phyloP scores from a whole-genome alignment of 139 green algal genomes.

The Haematococcus sp. region DNA sequence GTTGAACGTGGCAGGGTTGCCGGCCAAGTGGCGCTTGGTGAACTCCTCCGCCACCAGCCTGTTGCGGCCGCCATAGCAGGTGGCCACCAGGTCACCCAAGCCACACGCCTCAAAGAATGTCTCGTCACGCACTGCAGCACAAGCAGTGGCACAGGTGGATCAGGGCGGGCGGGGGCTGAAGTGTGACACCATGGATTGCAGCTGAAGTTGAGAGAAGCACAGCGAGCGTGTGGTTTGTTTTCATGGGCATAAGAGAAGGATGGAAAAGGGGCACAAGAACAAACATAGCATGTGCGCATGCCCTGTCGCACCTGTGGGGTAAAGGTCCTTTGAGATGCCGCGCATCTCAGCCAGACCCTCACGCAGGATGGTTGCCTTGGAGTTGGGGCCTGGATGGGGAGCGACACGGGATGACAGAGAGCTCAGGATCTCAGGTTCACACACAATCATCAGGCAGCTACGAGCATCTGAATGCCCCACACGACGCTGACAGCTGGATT shows the following conservation, averaged over 20 bases:
- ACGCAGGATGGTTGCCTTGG: conserved; percentile 67
- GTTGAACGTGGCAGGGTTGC: conserved; percentile 30
- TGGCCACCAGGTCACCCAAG: conserved; percentile 73
- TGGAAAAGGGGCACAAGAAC: too few species aligned
- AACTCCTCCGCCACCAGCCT: conserved; percentile 57
- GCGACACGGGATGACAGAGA: background rate
- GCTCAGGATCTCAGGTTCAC: background rate
- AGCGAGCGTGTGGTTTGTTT: too few species aligned
- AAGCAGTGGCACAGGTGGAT: too few species aligned
- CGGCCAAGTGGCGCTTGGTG: conserved; percentile 24
- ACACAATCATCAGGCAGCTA: background rate
- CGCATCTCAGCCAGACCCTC: conserved; percentile 69
- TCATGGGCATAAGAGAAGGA: too few species aligned
- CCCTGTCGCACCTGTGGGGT: too few species aligned
- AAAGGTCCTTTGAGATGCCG: conserved; percentile 44
- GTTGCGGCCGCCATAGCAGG: conserved; percentile 77
- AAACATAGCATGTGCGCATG: too few species aligned
- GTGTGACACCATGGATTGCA: too few species aligned
- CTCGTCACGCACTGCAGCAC: conserved; percentile 61
- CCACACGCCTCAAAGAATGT: conserved; percentile 76
- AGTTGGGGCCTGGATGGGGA: conserved; percentile 51
- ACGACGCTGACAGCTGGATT: background rate
- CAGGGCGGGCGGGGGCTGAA: too few species aligned
- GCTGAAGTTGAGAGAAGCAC: too few species aligned
- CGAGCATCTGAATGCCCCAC: background rate